phyloP scores from a whole-genome alignment of 176 grass and related monocot genomes.

The Oryza meyeriana region DNA sequence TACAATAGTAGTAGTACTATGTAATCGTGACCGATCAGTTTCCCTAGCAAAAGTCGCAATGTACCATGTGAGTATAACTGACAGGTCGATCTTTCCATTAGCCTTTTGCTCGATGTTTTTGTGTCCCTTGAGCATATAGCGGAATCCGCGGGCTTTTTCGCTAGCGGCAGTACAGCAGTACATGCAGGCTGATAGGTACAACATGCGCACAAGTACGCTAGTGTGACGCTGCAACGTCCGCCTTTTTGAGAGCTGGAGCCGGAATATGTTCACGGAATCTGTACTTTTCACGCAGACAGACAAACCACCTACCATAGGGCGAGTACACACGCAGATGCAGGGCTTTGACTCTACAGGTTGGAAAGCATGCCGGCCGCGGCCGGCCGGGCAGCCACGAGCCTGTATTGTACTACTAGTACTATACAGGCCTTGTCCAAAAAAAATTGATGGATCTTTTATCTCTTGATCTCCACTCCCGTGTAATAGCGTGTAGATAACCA shows the following conservation, averaged over 20 bases:
- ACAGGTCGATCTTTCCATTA: neutral
- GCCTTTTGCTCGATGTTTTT: slow-evolving; percentile 21
- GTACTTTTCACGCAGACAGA: neutral
- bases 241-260: neutral
- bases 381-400: neutral
- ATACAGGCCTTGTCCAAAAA: neutral
- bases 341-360: neutral
- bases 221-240: neutral
- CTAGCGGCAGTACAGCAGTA: neutral
- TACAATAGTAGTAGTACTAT: neutral
- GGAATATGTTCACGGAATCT: slow-evolving; percentile 18
- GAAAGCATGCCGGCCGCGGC: neutral
- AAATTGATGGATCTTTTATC: neutral
- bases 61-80: slow-evolving; percentile 23
- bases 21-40: neutral
- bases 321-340: neutral
- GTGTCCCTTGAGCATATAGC: slow-evolving; percentile 5
- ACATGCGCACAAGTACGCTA: neutral
- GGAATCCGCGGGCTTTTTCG: neutral
- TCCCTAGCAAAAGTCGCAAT: slow-evolving; percentile 23
- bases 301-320: neutral
- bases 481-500: no score
- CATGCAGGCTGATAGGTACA: neutral
- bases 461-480: neutral
- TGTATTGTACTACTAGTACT: neutral